Conservation (phyloP, 1,284 basidiomycete species). For the Trichosporon inkin region DNA sequence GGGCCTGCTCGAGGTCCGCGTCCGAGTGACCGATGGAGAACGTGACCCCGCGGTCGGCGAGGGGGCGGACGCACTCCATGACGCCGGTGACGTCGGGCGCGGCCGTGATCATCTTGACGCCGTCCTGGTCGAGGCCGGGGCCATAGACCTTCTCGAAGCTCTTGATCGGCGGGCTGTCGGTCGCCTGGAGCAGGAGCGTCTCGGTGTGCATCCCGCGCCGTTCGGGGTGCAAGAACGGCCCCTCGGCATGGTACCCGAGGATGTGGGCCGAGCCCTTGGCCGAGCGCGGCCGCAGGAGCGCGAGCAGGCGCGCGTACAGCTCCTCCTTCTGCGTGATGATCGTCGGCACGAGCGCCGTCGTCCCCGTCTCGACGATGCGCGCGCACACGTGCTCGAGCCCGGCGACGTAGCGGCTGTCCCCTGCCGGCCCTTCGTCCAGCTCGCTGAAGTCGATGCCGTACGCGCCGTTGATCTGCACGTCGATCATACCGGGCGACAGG, state of each 20-base stretch:
- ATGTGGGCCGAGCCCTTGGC: slow-evolving; percentile 55
- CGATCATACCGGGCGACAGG: slow-evolving; percentile 73
- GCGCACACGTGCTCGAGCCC: slow-evolving; percentile 67
- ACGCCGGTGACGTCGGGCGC: slow-evolving; percentile 83
- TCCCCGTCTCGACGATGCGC: slow-evolving; percentile 78
- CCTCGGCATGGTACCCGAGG: slow-evolving; percentile 84
- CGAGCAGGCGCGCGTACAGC: slow-evolving; percentile 50
- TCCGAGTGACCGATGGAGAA: slow-evolving; percentile 79
- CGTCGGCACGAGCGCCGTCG: slow-evolving; percentile 69
- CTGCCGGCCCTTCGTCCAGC: slow-evolving; percentile 56
- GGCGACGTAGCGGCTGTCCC: slow-evolving; percentile 63
- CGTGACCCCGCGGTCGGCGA: slow-evolving; percentile 64
- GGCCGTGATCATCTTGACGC: slow-evolving; percentile 76
- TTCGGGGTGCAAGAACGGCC: slow-evolving; percentile 70
- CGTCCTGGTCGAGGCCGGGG: slow-evolving; percentile 51
- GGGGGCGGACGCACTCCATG: slow-evolving; percentile 61
- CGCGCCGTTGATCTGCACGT: slow-evolving; percentile 69
- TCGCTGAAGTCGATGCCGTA: slow-evolving; percentile 87
- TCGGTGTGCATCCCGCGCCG: slow-evolving; percentile 72
- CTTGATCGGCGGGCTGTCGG: slow-evolving; percentile 20
- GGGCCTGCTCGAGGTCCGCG: slow-evolving; percentile 38
- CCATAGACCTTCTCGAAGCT: slow-evolving; percentile 73
- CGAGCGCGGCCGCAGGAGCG: slow-evolving; percentile 48
- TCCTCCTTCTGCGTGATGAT: slow-evolving; percentile 56
- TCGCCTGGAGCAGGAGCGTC: slow-evolving; percentile 62